Evolutionary conservation across 768 basidiomycete genomes (phyloP).

Genomic region (Mycena galericulata): DNA sequence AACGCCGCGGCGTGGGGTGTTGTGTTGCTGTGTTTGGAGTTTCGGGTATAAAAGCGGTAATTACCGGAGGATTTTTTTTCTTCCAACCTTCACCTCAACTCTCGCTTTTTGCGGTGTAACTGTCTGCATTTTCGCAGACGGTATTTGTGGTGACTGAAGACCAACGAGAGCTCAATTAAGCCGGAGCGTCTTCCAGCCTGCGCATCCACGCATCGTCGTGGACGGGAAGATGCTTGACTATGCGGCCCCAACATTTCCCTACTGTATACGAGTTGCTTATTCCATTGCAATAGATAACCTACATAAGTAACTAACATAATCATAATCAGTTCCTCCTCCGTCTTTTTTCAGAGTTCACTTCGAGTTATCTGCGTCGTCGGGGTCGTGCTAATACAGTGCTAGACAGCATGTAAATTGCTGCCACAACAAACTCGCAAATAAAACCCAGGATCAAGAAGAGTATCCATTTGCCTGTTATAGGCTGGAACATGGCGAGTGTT

Average conservation of each 20-base stretch:
- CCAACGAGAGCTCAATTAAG: conserved; percentile 76
- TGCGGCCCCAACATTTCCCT: conserved; percentile 68
- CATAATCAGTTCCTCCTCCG: conserved; percentile 16
- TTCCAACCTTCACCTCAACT: conserved; percentile 54
- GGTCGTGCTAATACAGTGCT: conserved; percentile 49
- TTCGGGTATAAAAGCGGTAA: conserved; percentile 6
- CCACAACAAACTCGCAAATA: conserved; percentile 68
- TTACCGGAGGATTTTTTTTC: conserved; percentile 24
- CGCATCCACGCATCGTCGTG: conserved; percentile 51
- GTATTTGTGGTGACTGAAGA: conserved; percentile 67
- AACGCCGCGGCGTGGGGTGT: too few species aligned
- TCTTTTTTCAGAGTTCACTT: background rate
- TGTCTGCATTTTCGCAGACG: conserved; percentile 63
- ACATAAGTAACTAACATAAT: conserved; percentile 32
- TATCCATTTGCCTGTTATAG: conserved; percentile 67
- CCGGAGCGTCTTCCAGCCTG: conserved; percentile 72
- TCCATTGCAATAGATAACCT: conserved; percentile 28
- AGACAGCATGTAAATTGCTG: conserved; percentile 60
- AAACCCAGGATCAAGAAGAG: conserved; percentile 69
- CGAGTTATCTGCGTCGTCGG: conserved; percentile 10
- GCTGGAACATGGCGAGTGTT: conserved; percentile 66
- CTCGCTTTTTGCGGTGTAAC: conserved; percentile 57
- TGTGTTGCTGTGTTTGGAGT: background rate
- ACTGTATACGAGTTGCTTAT: background rate
- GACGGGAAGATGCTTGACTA: conserved; percentile 79